These are phyloP conservation scores for Tuber magnatum DNA, from an alignment of 495 filamentous ascomycete genomes.

Conservation along the genomic window DNA sequence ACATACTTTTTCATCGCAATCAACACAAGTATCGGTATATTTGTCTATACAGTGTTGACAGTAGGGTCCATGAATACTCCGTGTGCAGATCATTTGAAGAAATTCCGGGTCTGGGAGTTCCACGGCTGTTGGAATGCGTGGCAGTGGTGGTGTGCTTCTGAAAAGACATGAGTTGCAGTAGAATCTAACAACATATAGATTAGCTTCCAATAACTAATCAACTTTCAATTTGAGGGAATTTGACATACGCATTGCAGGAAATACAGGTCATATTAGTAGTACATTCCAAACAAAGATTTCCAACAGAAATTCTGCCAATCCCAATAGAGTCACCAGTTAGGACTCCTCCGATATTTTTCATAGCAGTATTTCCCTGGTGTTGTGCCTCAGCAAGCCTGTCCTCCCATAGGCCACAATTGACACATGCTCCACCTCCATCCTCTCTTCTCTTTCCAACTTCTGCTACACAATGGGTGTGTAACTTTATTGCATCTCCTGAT, in stretches of 20 bases:
- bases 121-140: slow-evolving; percentile 12
- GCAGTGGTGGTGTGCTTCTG: background rate
- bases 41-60: slow-evolving; percentile 19
- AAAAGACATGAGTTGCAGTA: slow-evolving; percentile 24
- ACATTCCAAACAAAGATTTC: slow-evolving; percentile 31
- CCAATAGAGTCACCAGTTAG: slow-evolving; percentile 23
- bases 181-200: slow-evolving; percentile 6
- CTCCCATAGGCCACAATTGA: slow-evolving; percentile 36
- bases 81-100: slow-evolving; percentile 19
- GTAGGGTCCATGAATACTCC: slow-evolving; percentile 16
- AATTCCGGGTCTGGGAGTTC: slow-evolving; percentile 4
- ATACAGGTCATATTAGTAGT: slow-evolving; percentile 27
- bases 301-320: slow-evolving; percentile 21
- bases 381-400: slow-evolving; percentile 19
- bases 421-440: slow-evolving; percentile 22
- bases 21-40: slow-evolving; percentile 9
- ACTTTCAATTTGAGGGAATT: background rate
- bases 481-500: background rate
- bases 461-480: slow-evolving; percentile 31
- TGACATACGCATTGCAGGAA: slow-evolving; percentile 25
- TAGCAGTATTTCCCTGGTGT: background rate
- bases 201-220: background rate
- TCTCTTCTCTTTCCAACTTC: slow-evolving; percentile 28
- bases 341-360: slow-evolving; percentile 25
- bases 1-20: slow-evolving; percentile 14